Evolutionary conservation across 169 alveolate genomes (phyloP), one percentile per base, ranked within the genome.

Genomic region (Plasmodium gonderi): DNA sequence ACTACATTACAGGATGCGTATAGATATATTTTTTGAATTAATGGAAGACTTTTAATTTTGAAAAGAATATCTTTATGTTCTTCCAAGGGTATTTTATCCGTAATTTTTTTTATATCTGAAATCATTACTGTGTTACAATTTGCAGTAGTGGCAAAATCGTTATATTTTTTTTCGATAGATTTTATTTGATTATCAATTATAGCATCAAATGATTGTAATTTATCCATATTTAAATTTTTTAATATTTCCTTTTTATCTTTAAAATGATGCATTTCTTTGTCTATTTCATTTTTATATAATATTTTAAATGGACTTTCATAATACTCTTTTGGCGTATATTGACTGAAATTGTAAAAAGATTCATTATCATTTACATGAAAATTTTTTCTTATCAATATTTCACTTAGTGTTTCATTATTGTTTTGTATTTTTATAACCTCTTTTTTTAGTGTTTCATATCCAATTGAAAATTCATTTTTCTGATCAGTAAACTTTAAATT

Each of bases 281-380:
- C 64, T 42, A 9, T 40, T 20, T 83, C 83, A 72, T 83, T 74
- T 83, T 83, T 83, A 72, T 83, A 83, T 83, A 83, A 42, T n/a
- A 83, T 80, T 42, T 83, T 83, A 29, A 83, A 83, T 17, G 92
- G 92, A 12, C 92, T 83, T 83, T 83, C 92, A 72, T 83, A 83
- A 29, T 60, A 83, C 26, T 42, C 38, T 40, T 83, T 72, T 0
- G 92, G 92, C 26, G 92, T 69, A 40, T 60, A 83, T 5, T 83
- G 51, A 42, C 65, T 40, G 26, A 23, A 47, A 5, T 33, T 31
- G 26, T 40, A 83, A 83, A 83, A 69, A 20, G 81, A 83, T 49
- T 2, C 36, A 45, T 83, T 72, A 69, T 69, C 92, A 83, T 83
- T 83, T 68, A 74, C 42, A 23, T 72, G 33, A n/a, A 72, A 83